Evolutionary conservation across 768 basidiomycete species (phyloP).

Genomic region (Erythrobasidium yunnanense): DNA sequence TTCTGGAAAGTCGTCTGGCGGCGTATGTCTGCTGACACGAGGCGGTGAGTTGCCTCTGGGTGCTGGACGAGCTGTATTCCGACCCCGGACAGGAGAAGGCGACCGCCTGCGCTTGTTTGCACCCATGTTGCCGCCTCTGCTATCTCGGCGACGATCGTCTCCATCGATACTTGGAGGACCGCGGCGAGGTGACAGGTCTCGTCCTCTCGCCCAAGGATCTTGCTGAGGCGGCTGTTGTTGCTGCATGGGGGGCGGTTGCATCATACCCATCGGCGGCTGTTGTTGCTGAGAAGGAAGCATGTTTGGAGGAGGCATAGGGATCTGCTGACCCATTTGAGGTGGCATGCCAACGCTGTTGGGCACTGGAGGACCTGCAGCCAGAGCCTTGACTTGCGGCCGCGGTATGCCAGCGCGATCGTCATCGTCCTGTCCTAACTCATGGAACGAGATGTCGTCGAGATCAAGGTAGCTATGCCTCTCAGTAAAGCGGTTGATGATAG

Average conservation of each 20-base stretch:
- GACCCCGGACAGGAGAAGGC: not conserved
- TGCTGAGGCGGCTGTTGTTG: not conserved
- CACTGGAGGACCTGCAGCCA: too few relatives aligned
- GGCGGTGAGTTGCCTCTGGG: not conserved
- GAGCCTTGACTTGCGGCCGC: too few relatives aligned
- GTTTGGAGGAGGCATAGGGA: not conserved
- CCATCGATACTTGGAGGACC: constrained; percentile 5
- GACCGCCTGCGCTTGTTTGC: constrained; percentile 16
- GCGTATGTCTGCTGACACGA: constrained; percentile 16
- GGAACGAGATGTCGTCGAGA: constrained; percentile 18
- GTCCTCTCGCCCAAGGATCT: not conserved
- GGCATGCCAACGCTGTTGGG: not conserved
- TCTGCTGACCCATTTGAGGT: not conserved
- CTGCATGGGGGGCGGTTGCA: constrained; percentile 5
- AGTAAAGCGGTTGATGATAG: constrained; percentile 65
- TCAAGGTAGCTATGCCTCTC: constrained; percentile 45
- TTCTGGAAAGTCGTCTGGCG: constrained; percentile 20
- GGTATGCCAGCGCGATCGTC: not conserved
- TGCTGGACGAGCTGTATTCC: not conserved
- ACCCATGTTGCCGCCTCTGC: not conserved
- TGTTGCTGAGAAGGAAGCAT: not conserved
- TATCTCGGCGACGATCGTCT: not conserved
- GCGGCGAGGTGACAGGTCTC: not conserved
- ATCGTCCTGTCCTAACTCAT: constrained; percentile 11
- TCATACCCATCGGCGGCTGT: too few relatives aligned